Percentiles rank a stretch among this genome's conserved stretches.
These are phyloP conservation scores for Lumnitzera littorea DNA, from an alignment of 345 rosid species.

Conservation along the genomic window DNA sequence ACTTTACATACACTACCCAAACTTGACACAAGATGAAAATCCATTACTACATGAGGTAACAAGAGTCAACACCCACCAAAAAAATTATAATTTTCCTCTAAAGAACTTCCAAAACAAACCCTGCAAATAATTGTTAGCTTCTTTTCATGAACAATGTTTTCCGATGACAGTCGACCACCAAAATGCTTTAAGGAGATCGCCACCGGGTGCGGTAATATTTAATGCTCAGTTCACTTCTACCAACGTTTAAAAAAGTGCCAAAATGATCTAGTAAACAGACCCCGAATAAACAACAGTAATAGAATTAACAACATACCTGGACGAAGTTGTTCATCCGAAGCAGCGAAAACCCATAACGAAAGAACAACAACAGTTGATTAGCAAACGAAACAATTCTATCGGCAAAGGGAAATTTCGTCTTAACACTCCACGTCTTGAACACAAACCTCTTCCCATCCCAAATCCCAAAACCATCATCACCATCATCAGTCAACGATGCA, in stretches of 20 bases:
- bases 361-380: conserved; percentile 45
- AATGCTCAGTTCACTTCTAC: too few relatives aligned
- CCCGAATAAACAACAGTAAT: neutral
- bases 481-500: conserved; percentile 20
- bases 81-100: too few relatives aligned
- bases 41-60: neutral
- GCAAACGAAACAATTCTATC: conserved; percentile 52
- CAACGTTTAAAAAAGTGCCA: too few relatives aligned
- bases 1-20: neutral
- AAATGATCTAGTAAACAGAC: neutral
- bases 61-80: too few relatives aligned
- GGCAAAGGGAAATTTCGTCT: conserved; percentile 29
- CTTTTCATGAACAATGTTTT: too few relatives aligned
- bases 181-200: too few relatives aligned
- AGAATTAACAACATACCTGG: conserved; percentile 29
- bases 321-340: conserved; percentile 59
- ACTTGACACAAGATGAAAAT: neutral
- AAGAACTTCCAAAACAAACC: too few relatives aligned
- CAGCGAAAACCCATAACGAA: conserved; percentile 77
- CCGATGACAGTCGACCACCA: too few relatives aligned
- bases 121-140: too few relatives aligned
- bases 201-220: too few relatives aligned
- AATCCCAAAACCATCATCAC: conserved; percentile 43
- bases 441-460: conserved; percentile 71
- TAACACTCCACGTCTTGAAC: conserved; percentile 44